Conservation (phyloP, 31 red algal species). For the Porphyra umbilicalis region DNA sequence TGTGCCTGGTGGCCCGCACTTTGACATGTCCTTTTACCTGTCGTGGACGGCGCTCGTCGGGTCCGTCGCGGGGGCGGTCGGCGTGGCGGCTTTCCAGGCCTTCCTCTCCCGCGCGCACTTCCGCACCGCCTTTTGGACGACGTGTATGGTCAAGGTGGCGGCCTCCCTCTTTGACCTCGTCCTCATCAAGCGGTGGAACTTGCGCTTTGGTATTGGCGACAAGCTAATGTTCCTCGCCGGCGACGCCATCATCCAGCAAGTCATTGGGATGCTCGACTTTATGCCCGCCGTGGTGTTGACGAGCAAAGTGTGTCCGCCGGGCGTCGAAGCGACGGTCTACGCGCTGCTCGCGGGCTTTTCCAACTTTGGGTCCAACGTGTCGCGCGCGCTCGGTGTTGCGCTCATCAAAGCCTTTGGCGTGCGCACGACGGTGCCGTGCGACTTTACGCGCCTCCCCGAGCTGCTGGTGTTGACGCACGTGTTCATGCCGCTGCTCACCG, state of each 20-base stretch:
- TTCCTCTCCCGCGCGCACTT: slow-evolving; percentile 35
- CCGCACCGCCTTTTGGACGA: slow-evolving; percentile 52
- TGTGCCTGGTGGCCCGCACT: slow-evolving; percentile 51
- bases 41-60: slow-evolving; percentile 49
- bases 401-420: slow-evolving; percentile 43
- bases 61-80: slow-evolving; percentile 28
- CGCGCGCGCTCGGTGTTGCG: slow-evolving; percentile 44
- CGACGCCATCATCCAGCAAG: slow-evolving; percentile 45
- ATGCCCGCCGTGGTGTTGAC: slow-evolving; percentile 66
- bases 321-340: slow-evolving; percentile 60
- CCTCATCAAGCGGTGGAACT: slow-evolving; percentile 33
- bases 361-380: slow-evolving; percentile 42
- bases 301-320: slow-evolving; percentile 48
- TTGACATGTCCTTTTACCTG: slow-evolving; percentile 53
- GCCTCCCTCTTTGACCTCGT: slow-evolving; percentile 42
- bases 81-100: slow-evolving; percentile 39
- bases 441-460: slow-evolving; percentile 43
- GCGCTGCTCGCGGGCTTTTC: slow-evolving; percentile 45
- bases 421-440: slow-evolving; percentile 44
- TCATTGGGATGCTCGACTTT: slow-evolving; percentile 34
- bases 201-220: slow-evolving; percentile 36
- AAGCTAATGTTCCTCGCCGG: slow-evolving; percentile 48
- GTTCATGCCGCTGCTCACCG: slow-evolving; percentile 28
- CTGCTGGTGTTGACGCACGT: slow-evolving; percentile 52
- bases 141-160: slow-evolving; percentile 39